phyloP scores from a whole-genome alignment of 192 early-diverging fungal genomes.

The Glomus cerebriforme region DNA sequence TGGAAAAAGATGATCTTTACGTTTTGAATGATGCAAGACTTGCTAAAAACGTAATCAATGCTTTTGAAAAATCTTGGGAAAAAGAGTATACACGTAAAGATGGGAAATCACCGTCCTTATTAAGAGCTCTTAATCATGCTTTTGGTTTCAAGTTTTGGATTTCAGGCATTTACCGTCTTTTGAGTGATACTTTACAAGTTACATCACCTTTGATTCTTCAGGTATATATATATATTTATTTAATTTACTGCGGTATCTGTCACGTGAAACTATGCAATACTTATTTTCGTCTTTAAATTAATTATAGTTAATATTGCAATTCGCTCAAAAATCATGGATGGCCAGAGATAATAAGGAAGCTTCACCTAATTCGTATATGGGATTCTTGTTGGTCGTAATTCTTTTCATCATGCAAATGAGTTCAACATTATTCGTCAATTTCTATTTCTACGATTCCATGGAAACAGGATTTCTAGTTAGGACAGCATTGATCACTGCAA shows the following conservation, averaged over 20 bases:
- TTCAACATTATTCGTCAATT: conserved; percentile 41
- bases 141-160: conserved; percentile 47
- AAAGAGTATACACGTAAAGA: conserved; percentile 23
- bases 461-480: conserved; percentile 45
- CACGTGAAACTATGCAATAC: not conserved
- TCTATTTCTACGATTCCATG: conserved; percentile 49
- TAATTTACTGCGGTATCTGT: not conserved
- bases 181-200: conserved; percentile 44
- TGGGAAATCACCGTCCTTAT: conserved; percentile 40
- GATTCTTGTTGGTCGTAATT: conserved; percentile 40
- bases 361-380: conserved; percentile 25
- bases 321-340: conserved; percentile 9
- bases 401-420: conserved; percentile 46
- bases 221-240: conserved; percentile 33
- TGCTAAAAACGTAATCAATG: conserved; percentile 33
- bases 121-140: conserved; percentile 42
- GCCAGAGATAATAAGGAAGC: conserved; percentile 15
- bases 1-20: conserved; percentile 68
- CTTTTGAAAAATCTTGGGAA: conserved; percentile 40
- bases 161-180: conserved; percentile 38
- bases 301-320: conserved; percentile 3
- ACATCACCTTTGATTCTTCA: conserved; percentile 14
- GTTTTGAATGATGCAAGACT: conserved; percentile 38
- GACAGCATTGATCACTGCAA: conserved; percentile 46
- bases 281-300: not conserved